Evolutionary conservation across 1,139 yeast species (phyloP).

Genomic region (Protomyces macrosporus): DNA sequence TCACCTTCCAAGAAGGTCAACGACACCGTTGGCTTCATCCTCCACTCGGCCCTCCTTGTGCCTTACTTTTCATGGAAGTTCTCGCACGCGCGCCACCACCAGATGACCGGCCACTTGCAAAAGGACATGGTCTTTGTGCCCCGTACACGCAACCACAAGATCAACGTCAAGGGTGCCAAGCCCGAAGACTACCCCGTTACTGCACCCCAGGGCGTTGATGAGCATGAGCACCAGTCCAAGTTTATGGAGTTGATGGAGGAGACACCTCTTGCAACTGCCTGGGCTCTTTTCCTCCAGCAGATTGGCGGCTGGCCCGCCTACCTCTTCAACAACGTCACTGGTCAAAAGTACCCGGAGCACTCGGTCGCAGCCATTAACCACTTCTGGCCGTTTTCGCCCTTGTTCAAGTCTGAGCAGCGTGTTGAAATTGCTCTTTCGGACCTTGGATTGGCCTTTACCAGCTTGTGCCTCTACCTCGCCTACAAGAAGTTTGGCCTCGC

Average conservation of each 20-base stretch:
- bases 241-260: constrained; percentile 63
- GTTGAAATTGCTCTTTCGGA: constrained; percentile 29
- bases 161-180: constrained; percentile 10
- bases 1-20: constrained; percentile 64
- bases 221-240: constrained; percentile 34
- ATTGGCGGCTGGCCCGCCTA: constrained; percentile 68
- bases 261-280: constrained; percentile 61
- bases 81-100: constrained; percentile 79
- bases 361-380: constrained; percentile 53
- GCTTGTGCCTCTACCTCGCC: constrained; percentile 11
- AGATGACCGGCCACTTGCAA: constrained; percentile 75
- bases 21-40: constrained; percentile 73
- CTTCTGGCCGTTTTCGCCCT: constrained; percentile 66
- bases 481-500: constrained; percentile 18
- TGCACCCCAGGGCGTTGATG: constrained; percentile 31
- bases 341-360: constrained; percentile 58
- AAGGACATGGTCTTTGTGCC: constrained; percentile 84
- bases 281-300: constrained; percentile 60
- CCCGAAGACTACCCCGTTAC: constrained; percentile 31
- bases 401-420: constrained; percentile 66
- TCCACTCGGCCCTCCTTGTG: constrained; percentile 71
- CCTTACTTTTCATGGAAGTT: constrained; percentile 86
- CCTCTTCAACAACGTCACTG: constrained; percentile 67
- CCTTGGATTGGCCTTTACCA: constrained; percentile 23
- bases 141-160: constrained; percentile 34